Conservation (phyloP, 192 early-diverging fungal species). For the Gaertneriomyces sp. region DNA sequence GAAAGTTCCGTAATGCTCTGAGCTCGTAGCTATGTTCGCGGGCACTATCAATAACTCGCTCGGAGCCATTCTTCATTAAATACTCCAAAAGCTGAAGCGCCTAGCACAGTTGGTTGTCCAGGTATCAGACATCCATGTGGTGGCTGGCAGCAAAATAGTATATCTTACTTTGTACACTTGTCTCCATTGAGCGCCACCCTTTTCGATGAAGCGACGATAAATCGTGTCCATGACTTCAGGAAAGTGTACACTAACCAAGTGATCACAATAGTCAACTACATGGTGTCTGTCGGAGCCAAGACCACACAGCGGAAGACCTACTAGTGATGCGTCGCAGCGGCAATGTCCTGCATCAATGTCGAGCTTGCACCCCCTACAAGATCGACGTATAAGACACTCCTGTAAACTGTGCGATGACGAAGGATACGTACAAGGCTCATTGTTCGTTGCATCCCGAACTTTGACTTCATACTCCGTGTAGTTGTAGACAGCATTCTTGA, state of each 20-base stretch:
- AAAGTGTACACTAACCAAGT: conserved; percentile 69
- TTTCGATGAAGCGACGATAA: conserved; percentile 83
- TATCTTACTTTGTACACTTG: conserved; percentile 85
- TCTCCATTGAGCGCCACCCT: conserved; percentile 79
- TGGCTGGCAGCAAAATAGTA: not conserved
- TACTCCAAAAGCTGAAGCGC: conserved; percentile 91
- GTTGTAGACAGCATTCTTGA: conserved; percentile 86
- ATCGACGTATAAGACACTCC: not conserved
- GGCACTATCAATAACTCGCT: conserved; percentile 86
- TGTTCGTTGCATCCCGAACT: conserved; percentile 77
- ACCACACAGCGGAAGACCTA: conserved; percentile 34
- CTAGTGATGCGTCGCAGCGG: conserved; percentile 81
- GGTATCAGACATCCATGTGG: not conserved
- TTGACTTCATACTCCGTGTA: conserved; percentile 72
- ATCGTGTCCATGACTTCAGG: conserved; percentile 95
- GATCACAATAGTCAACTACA: not conserved
- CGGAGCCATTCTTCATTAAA: conserved; percentile 90
- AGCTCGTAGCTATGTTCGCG: conserved; percentile 82
- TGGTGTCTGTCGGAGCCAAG: not conserved
- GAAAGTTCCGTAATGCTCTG: conserved; percentile 82
- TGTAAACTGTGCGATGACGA: not conserved
- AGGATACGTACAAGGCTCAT: conserved; percentile 68
- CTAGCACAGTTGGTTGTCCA: conserved; percentile 32
- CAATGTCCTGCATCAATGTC: conserved; percentile 91
- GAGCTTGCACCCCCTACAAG: conserved; percentile 76